Conservation (phyloP, 345 rosid species). For the Brassica napus region DNA sequence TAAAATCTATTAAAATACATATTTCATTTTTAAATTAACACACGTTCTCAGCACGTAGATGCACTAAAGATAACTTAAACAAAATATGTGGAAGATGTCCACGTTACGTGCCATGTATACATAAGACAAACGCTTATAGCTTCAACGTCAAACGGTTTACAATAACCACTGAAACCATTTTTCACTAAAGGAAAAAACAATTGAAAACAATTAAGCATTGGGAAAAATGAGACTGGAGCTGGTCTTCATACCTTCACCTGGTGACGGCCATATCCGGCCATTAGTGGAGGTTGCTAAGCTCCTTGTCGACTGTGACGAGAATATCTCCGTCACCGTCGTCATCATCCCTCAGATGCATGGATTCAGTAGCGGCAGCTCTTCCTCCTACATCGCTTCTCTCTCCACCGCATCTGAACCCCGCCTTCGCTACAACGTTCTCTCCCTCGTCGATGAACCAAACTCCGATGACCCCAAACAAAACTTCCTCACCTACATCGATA, state of each 20-base stretch:
- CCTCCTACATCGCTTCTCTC: conserved; percentile 38
- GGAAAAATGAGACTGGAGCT: conserved; percentile 38
- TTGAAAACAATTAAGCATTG: background rate
- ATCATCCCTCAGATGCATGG: conserved; percentile 39
- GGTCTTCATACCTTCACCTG: conserved; percentile 52
- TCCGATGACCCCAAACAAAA: background rate
- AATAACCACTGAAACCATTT: background rate
- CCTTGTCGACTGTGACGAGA: conserved; percentile 43
- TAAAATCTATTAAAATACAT: too few relatives aligned
- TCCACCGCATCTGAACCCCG: conserved; percentile 28
- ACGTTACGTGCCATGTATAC: conserved; percentile 9
- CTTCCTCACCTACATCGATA: conserved; percentile 16
- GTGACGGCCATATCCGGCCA: conserved; percentile 52
- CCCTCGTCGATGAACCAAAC: conserved; percentile 3
- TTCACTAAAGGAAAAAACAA: background rate
- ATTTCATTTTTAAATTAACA: too few relatives aligned
- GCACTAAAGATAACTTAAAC: too few relatives aligned
- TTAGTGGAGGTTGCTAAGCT: conserved; percentile 47
- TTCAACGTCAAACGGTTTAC: background rate
- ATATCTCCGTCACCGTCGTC: conserved; percentile 52
- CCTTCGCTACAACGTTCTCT: conserved; percentile 42
- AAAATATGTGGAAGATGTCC: background rate
- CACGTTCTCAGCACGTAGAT: too few relatives aligned
- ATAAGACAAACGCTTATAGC: background rate
- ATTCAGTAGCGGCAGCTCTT: background rate